phyloP scores from a whole-genome alignment of 1,284 basidiomycete genomes.

The Thelephora terrestris region DNA sequence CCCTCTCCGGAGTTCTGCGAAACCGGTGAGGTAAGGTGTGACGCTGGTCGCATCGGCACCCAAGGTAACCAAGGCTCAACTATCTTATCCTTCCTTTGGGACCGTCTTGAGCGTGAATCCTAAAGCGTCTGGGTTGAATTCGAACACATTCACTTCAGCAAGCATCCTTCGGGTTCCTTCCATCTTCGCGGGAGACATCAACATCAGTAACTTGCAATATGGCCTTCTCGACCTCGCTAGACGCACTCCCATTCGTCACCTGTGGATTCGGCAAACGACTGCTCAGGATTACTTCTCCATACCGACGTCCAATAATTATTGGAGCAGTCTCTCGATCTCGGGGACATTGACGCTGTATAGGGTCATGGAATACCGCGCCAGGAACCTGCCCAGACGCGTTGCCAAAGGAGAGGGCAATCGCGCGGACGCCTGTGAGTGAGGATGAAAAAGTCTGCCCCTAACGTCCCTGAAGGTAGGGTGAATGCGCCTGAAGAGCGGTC shows the following conservation, averaged over 20 bases:
- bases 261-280: slow-evolving; percentile 48
- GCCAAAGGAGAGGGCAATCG: slow-evolving; percentile 81
- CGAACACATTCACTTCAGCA: slow-evolving; percentile 41
- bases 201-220: slow-evolving; percentile 29
- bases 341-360: slow-evolving; percentile 82
- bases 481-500: slow-evolving; percentile 55
- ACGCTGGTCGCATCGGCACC: slow-evolving; percentile 59
- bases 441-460: slow-evolving; percentile 83
- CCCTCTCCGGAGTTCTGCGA: slow-evolving; percentile 45
- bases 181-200: slow-evolving; percentile 28
- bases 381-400: slow-evolving; percentile 68
- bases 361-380: slow-evolving; percentile 40
- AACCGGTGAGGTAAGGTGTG: slow-evolving; percentile 63
- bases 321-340: slow-evolving; percentile 50
- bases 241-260: slow-evolving; percentile 9
- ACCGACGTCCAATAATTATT: slow-evolving; percentile 60
- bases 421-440: slow-evolving; percentile 57
- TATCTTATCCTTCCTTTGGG: slow-evolving; percentile 68
- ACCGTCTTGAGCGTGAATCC: slow-evolving; percentile 54
- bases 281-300: slow-evolving; percentile 69
- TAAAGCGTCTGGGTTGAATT: slow-evolving; percentile 72
- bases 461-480: slow-evolving; percentile 79
- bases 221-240: no score
- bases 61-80: slow-evolving; percentile 73
- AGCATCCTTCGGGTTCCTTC: slow-evolving; percentile 6